phyloP scores from a whole-genome alignment of 352 stramenopile species.

The Aphanomyces euteiches region DNA sequence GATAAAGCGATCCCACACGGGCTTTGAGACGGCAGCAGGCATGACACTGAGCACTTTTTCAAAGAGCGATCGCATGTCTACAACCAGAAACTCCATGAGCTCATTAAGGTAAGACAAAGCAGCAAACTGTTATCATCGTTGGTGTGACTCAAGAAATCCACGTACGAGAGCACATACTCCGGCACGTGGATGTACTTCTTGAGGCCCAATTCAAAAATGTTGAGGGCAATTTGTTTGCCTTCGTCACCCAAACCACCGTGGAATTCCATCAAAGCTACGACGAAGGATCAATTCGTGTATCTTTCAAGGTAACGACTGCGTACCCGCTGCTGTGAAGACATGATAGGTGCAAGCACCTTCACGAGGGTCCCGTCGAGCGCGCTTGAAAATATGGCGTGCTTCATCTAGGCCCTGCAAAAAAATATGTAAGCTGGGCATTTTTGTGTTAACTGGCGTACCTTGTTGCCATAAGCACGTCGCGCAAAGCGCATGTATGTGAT shows the following conservation, averaged over 20 bases:
- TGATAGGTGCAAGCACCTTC: slow-evolving; percentile 80
- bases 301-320: neutral
- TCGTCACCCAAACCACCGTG: slow-evolving; percentile 79
- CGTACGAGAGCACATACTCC: slow-evolving; percentile 77
- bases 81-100: slow-evolving; percentile 9
- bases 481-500: slow-evolving; percentile 84
- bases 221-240: slow-evolving; percentile 81
- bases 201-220: slow-evolving; percentile 85
- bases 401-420: slow-evolving; percentile 48
- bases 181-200: slow-evolving; percentile 87
- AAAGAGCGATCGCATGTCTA: slow-evolving; percentile 86
- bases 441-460: slow-evolving; percentile 30
- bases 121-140: slow-evolving; percentile 87
- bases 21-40: slow-evolving; percentile 68
- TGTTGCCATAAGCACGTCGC: slow-evolving; percentile 64
- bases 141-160: slow-evolving; percentile 80
- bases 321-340: slow-evolving; percentile 78
- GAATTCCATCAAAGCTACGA: slow-evolving; percentile 73
- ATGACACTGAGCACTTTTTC: slow-evolving; percentile 86
- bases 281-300: slow-evolving; percentile 13
- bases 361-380: slow-evolving; percentile 73
- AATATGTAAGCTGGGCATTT: neutral
- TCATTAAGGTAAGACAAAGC: neutral
- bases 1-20: slow-evolving; percentile 85
- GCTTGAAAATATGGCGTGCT: slow-evolving; percentile 77